phyloP scores from a whole-genome alignment of 352 stramenopile genomes.

The Pythium guiyangense region DNA sequence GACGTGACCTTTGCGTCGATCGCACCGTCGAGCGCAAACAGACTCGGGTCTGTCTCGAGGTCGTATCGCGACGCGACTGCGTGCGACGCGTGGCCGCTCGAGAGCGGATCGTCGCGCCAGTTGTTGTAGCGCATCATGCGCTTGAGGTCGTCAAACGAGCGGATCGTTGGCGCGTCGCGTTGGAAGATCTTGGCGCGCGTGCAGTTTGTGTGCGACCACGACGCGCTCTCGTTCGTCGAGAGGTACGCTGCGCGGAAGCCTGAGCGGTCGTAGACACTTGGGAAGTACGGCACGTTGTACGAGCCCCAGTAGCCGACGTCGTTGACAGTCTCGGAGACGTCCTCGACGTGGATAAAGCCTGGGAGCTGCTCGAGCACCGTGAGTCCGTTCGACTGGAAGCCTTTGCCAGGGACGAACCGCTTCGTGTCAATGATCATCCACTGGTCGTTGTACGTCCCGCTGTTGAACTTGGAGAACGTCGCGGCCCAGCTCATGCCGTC shows the following conservation, averaged over 20 bases:
- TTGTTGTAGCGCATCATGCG: conserved; percentile 64
- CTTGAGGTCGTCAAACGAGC: conserved; percentile 49
- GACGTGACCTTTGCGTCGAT: conserved; percentile 80
- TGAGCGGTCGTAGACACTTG: conserved; percentile 43
- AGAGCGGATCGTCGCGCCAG: conserved; percentile 49
- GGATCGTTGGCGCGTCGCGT: conserved; percentile 38
- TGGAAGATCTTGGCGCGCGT: conserved; percentile 53
- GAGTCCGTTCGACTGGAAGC: conserved; percentile 40
- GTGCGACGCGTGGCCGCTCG: conserved; percentile 33
- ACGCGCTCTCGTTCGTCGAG: conserved; percentile 26
- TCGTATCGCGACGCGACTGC: conserved; percentile 69
- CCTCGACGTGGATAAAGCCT: conserved; percentile 39
- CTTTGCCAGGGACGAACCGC: conserved; percentile 33
- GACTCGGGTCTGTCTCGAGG: conserved; percentile 30
- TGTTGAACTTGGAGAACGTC: conserved; percentile 57
- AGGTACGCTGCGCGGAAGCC: conserved; percentile 42
- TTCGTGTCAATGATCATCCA: conserved; percentile 79
- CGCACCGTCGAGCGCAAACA: conserved; percentile 40
- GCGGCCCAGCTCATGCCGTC: conserved; percentile 43
- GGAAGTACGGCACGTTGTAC: conserved; percentile 85
- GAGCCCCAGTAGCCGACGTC: conserved; percentile 64
- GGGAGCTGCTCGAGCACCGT: conserved; percentile 75
- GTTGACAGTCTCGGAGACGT: conserved; percentile 51
- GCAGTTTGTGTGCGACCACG: conserved; percentile 39
- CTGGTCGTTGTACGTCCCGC: conserved; percentile 82